Evolutionary conservation across 192 early-diverging fungal species (phyloP).

Genomic region (Coemansia sp.): DNA sequence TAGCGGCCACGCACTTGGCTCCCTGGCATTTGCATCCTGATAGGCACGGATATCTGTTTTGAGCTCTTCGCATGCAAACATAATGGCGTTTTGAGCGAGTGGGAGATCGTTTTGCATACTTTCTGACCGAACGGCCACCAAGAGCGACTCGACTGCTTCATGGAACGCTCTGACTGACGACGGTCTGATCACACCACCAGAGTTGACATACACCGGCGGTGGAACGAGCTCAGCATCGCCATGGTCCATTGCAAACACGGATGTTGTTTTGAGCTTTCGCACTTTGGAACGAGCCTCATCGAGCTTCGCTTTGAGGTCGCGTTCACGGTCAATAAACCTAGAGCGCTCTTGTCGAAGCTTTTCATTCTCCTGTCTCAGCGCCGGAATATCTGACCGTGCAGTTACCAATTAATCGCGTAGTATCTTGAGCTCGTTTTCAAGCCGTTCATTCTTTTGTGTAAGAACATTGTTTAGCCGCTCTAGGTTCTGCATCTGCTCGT

Average conservation of each 20-base stretch:
- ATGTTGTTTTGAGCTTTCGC: slow-evolving; percentile 57
- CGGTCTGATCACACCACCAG: slow-evolving; percentile 69
- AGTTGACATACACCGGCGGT: slow-evolving; percentile 50
- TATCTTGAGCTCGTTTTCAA: slow-evolving; percentile 46
- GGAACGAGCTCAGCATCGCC: slow-evolving; percentile 49
- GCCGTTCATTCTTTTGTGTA: slow-evolving; percentile 49
- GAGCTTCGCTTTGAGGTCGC: slow-evolving; percentile 52
- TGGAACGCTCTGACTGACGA: slow-evolving; percentile 72
- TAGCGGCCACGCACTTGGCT: slow-evolving; percentile 49
- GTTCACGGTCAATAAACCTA: slow-evolving; percentile 36
- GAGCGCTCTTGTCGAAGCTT: slow-evolving; percentile 35
- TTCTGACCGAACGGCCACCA: slow-evolving; percentile 72
- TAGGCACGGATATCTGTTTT: slow-evolving; percentile 78
- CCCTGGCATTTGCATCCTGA: slow-evolving; percentile 40
- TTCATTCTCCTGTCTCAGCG: slow-evolving; percentile 42
- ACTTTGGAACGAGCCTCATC: slow-evolving; percentile 54
- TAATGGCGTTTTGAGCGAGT: slow-evolving; percentile 74
- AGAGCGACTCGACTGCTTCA: slow-evolving; percentile 75
- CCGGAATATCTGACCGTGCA: slow-evolving; percentile 41
- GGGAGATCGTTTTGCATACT: slow-evolving; percentile 67
- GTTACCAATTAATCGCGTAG: slow-evolving; percentile 45
- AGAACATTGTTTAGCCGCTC: slow-evolving; percentile 51
- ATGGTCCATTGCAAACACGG: slow-evolving; percentile 51
- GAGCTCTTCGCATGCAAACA: slow-evolving; percentile 78
- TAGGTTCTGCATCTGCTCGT: slow-evolving; percentile 49